Evolutionary conservation across 495 filamentous ascomycete genomes (phyloP).

Genomic region (Aspergillus avenaceus): DNA sequence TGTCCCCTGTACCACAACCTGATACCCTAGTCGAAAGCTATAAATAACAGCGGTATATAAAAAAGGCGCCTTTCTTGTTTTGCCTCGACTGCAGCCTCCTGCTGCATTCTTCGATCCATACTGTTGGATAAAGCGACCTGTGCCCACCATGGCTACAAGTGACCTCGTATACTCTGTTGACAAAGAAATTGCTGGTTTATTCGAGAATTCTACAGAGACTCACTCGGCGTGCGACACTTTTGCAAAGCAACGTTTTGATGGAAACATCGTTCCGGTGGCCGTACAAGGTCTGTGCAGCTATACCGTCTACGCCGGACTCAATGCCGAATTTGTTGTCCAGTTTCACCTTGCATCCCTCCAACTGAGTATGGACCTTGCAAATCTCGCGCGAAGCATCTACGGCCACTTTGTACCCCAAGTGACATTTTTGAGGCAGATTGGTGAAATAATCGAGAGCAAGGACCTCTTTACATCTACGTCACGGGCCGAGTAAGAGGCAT

Average conservation of each 20-base stretch:
- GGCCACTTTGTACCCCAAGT: constrained; percentile 26
- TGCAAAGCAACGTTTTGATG: constrained; percentile 30
- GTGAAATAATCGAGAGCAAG: constrained; percentile 24
- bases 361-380: constrained; percentile 24
- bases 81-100: too few relatives aligned
- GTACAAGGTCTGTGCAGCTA: constrained; percentile 42
- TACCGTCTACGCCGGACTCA: constrained; percentile 36
- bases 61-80: too few relatives aligned
- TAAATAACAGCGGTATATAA: too few relatives aligned
- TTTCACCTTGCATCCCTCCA: constrained; percentile 34
- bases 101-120: too few relatives aligned
- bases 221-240: constrained; percentile 28
- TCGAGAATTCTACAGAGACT: constrained; percentile 31
- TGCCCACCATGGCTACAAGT: constrained; percentile 1
- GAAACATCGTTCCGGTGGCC: constrained; percentile 27
- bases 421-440: constrained; percentile 31
- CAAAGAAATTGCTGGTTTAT: constrained; percentile 33
- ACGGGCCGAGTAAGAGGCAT: constrained; percentile 35
- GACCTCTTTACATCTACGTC: constrained; percentile 32
- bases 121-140: too few relatives aligned
- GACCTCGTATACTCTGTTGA: constrained; percentile 32
- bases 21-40: too few relatives aligned
- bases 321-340: constrained; percentile 35
- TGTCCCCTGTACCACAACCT: too few relatives aligned
- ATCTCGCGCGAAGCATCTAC: constrained; percentile 28